Conservation (phyloP, 2,329 filamentous ascomycete genomes). For the Alternaria arborescens region DNA sequence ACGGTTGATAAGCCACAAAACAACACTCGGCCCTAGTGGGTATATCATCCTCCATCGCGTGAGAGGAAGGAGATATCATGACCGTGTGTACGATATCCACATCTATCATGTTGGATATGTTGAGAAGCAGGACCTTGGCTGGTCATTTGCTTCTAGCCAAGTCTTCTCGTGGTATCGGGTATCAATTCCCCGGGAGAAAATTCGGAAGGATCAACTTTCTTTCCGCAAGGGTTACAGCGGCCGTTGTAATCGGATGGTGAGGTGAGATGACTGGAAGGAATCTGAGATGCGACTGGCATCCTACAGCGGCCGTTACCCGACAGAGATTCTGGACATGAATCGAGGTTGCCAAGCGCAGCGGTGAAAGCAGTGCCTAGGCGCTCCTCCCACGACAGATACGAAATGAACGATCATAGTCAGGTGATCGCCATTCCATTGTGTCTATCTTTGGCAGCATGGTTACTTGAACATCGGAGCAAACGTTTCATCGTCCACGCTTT, state of each 20-base stretch:
- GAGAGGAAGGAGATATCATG: neutral
- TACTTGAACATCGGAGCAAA: neutral
- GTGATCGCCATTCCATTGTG: neutral
- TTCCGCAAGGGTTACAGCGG: neutral
- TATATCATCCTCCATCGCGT: neutral
- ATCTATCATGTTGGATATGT: neutral
- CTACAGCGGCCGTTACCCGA: neutral
- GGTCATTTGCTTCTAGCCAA: fast-evolving
- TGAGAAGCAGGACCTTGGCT: neutral
- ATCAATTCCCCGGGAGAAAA: neutral
- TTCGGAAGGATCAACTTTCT: neutral
- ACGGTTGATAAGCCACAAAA: fast-evolving
- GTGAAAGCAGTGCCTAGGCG: neutral
- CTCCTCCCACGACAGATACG: neutral
- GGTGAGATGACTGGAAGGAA: fast-evolving
- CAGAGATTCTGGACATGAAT: too few species aligned
- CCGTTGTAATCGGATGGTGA: neutral
- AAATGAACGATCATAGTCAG: neutral
- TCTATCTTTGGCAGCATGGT: neutral
- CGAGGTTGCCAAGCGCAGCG: neutral
- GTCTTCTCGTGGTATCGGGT: neutral
- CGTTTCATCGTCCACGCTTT: neutral
- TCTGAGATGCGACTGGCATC: neutral
- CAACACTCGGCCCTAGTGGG: neutral
- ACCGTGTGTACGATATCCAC: neutral